A percentile compares a stretch with the other conserved stretches of the same genome.
phyloP scores from a whole-genome alignment of 345 rosid species.

The Ceriops zippeliana region DNA sequence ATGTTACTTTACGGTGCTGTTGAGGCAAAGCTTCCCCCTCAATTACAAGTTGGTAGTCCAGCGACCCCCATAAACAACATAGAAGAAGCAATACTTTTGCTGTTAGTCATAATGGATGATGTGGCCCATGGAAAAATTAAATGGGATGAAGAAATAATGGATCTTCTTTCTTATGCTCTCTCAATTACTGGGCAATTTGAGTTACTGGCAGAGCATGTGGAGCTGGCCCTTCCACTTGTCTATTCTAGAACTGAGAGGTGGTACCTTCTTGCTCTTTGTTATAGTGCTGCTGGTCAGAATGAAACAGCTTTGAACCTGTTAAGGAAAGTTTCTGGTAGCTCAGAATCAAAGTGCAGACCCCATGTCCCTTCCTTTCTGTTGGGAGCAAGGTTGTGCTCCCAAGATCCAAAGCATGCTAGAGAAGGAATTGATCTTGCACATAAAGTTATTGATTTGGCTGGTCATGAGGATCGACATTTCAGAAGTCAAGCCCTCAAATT shows the following conservation, averaged over 20 bases:
- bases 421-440: conserved; percentile 65
- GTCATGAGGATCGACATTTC: conserved; percentile 45
- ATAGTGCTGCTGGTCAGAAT: conserved; percentile 67
- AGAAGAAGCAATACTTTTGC: conserved; percentile 81
- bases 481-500: conserved; percentile 57
- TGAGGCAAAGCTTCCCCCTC: conserved; percentile 50
- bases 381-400: conserved; percentile 82
- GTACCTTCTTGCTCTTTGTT: conserved; percentile 87
- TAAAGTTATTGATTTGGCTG: conserved; percentile 39
- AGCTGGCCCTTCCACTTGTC: conserved; percentile 67
- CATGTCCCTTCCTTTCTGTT: conserved; percentile 54
- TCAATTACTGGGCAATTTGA: conserved; percentile 67
- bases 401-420: conserved; percentile 52
- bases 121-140: conserved; percentile 55
- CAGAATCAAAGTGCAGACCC: conserved; percentile 60
- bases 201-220: conserved; percentile 63
- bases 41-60: conserved; percentile 36
- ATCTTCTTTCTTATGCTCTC: conserved; percentile 74
- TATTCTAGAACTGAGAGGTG: conserved; percentile 77
- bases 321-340: conserved; percentile 54
- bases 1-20: conserved; percentile 71
- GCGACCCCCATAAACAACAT: conserved; percentile 44
- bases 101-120: conserved; percentile 69
- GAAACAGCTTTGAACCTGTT: conserved; percentile 71
- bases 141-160: conserved; percentile 86